Base-by-base conservation (phyloP, 108 stramenopile genomes). In the Fragilaria radians region DNA sequence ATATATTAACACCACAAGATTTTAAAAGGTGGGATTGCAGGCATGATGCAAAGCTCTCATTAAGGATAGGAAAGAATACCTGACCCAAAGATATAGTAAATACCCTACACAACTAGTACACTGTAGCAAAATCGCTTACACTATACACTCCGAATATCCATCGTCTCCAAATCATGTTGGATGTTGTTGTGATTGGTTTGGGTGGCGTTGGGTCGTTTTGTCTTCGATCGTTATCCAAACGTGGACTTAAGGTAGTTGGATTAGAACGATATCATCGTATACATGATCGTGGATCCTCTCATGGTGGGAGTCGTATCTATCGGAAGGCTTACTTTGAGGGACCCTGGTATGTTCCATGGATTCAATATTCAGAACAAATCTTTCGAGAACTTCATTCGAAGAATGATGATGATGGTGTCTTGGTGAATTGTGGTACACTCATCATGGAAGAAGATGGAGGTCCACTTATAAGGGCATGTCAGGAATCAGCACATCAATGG, bases 271-370 rank as follows among this genome's bases (percentile, higher is more conserved):
- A 57, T 32, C 11, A 42, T 2, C 9, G 57, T 23, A 46, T 50
- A 5, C 72, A 79, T 49, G 54, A 59, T 2, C 32, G 50, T 23
- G 73, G 77, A 5, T 74, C 72, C 5, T 71, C 69, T 18, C 77
- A 78, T 59, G 77, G 77, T 3, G 27, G 57, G n/a, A 67, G 58
- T 28, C 49, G 77, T 5, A 65, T 79, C 18, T 79, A 59, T 53
- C 77, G 77, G n/a, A 67, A 56, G 9, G 77, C 77, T 0, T 79
- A 79, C 23, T 79, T 74, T 67, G 77, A 79, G 52, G 68, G 73
- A 48, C 52, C 65, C 5, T 56, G 52, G 21, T 79, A 79, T 51
- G 73, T 79, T 5, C 77, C 77, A 2, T 71, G 63, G 62, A 63
- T 77, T 52, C 24, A 68, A 33, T 65, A 55, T 65, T 72, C 71